phyloP scores from a whole-genome alignment of 371 early-diverging fungal species.

The Rhizopus sp. region DNA sequence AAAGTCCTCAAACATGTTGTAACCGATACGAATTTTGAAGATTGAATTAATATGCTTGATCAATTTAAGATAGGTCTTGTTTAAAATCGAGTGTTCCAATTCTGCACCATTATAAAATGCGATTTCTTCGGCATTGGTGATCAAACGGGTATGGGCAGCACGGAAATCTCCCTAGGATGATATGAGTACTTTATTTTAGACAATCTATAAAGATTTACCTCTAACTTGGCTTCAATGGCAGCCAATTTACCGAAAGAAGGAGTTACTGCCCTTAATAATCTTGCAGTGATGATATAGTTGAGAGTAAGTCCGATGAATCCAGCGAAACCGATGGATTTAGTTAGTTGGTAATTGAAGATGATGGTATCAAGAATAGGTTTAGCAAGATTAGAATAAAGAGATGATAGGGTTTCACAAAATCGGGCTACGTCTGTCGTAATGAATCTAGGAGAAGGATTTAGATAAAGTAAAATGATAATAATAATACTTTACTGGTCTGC shows the following conservation, averaged over 20 bases:
- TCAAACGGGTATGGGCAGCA: slow-evolving; percentile 79
- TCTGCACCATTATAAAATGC: slow-evolving; percentile 82
- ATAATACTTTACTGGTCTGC: slow-evolving; percentile 71
- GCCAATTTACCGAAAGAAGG: slow-evolving; percentile 88
- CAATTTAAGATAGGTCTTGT: slow-evolving; percentile 66
- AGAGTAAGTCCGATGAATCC: slow-evolving; percentile 70
- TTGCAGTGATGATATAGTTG: slow-evolving; percentile 73
- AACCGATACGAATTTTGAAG: slow-evolving; percentile 76
- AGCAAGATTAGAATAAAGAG: slow-evolving; percentile 82
- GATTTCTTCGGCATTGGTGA: slow-evolving; percentile 91
- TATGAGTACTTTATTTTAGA: neutral
- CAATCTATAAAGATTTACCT: slow-evolving; percentile 36
- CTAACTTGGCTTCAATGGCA: slow-evolving; percentile 81
- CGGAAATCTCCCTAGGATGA: slow-evolving; percentile 77
- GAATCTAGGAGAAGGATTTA: slow-evolving; percentile 34
- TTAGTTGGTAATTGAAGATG: slow-evolving; percentile 84
- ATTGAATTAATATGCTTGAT: slow-evolving; percentile 82
- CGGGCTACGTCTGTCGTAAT: slow-evolving; percentile 85
- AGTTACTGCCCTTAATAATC: slow-evolving; percentile 71
- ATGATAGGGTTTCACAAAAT: slow-evolving; percentile 76
- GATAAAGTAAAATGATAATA: neutral
- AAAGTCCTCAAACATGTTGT: slow-evolving; percentile 92
- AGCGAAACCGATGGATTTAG: slow-evolving; percentile 74
- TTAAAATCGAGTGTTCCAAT: slow-evolving; percentile 74
- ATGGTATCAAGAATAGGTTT: slow-evolving; percentile 86